Base-by-base conservation (phyloP, 768 basidiomycete genomes). In the Candolleomyces eurysporus region DNA sequence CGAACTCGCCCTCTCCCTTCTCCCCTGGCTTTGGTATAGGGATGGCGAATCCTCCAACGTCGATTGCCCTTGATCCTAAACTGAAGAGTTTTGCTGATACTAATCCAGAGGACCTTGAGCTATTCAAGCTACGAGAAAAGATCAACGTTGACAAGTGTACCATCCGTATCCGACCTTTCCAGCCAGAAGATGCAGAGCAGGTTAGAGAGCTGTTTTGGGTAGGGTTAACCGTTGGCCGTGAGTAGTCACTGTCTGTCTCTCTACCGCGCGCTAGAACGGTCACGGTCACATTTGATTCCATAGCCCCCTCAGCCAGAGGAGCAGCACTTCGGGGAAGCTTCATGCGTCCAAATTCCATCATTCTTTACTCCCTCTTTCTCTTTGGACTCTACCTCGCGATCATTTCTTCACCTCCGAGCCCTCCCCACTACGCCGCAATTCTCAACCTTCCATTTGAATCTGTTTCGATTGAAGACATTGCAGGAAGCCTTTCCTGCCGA, bases 91-190 rank as follows among this genome's bases (percentile, higher is more conserved):
- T 36, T 11, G 36, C 8, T 8, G 36, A 36, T 36, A 36, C 36
- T 7, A 36, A 11, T 2, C 11, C 36, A 11, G 36, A 36, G 6
- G 36, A 36, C 11, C 36, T 36, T 5, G 36, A 36, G 36, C 36
- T 36, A 11, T 36, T 36, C 36, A 36, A 36, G 36, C 36, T 46
- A 17, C 45, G 7, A 46, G 19, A 36, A 8, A 36, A 11, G 36
- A 36, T 36, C 36, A 9, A 46, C 19, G 13, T 31, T n/a, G 31
- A 32, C 22, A 52, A 32, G 22, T 39, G 14, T 40, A 9, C 17
- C 56, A 57, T 57, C 26, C 56, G 56, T 19, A 57, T 57, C 17
- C 56, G 56, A n/a, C 17, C 42, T 22, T 57, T 57, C 26, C 40
- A 31, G 30, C 11, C 40, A 14, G 31, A 43, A 21, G 56, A 57